A percentile compares a stretch with the other conserved stretches of the same genome.
Conservation (phyloP, 371 early-diverging fungal genomes). For the Haplosporangium sp. region DNA sequence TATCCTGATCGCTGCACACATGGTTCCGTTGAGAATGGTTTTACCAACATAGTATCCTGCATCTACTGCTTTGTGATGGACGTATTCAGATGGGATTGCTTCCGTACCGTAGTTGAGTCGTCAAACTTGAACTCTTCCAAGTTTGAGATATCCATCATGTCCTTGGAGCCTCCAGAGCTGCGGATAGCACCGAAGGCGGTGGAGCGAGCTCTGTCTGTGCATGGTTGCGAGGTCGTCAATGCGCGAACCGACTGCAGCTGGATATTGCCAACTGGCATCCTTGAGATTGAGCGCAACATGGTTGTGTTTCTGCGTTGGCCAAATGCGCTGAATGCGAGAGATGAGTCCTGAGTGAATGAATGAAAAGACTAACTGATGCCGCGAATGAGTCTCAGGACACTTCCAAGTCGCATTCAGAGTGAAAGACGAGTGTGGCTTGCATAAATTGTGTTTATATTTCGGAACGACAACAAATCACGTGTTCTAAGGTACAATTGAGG, state of each 20-base stretch:
- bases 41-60: background rate
- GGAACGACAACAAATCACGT: too few relatives aligned
- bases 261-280: conserved; percentile 18
- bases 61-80: background rate
- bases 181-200: conserved; percentile 45
- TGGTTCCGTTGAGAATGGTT: background rate
- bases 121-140: conserved; percentile 70
- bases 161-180: conserved; percentile 51
- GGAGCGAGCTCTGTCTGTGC: conserved; percentile 45
- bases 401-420: too few relatives aligned
- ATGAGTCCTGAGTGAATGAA: too few relatives aligned
- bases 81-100: background rate
- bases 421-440: too few relatives aligned
- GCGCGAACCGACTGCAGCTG: conserved; percentile 39
- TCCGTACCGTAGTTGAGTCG: conserved; percentile 63
- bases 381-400: too few relatives aligned
- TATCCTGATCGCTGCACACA: background rate
- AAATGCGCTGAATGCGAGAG: too few relatives aligned
- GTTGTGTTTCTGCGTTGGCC: background rate
- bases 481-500: too few relatives aligned
- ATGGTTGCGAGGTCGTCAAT: conserved; percentile 35
- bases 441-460: too few relatives aligned
- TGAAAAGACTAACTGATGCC: too few relatives aligned
- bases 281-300: conserved; percentile 50
- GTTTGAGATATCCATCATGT: conserved; percentile 62